Conservation (phyloP, 108 stramenopile genomes). For the Conticribra guillardii region DNA sequence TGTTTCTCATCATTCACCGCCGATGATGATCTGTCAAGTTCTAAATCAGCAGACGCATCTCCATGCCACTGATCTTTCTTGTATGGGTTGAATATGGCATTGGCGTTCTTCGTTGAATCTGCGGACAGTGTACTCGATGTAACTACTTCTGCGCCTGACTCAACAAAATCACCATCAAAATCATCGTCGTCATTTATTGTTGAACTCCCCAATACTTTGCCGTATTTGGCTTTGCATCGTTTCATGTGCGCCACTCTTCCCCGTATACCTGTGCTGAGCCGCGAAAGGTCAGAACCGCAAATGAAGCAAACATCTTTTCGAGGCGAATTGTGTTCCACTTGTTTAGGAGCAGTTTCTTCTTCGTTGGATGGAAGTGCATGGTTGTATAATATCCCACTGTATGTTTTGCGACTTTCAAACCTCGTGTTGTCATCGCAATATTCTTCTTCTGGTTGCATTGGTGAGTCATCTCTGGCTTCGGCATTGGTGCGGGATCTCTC, state of each 20-base stretch:
- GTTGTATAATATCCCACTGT: no score
- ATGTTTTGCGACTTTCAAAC: no score
- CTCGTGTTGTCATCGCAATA: no score
- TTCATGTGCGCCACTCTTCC: conserved; percentile 83
- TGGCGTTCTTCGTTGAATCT: conserved; percentile 8
- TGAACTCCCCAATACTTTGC: conserved; percentile 24
- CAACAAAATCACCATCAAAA: conserved; percentile 11
- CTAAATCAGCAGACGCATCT: conserved; percentile 9
- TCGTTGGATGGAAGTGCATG: no score
- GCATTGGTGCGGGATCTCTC: no score
- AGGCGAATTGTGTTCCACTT: no score
- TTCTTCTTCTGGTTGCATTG: no score
- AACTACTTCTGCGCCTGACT: background rate
- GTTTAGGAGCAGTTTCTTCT: no score
- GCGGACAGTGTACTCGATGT: background rate
- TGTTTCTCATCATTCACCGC: background rate
- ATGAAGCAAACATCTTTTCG: conserved; percentile 61
- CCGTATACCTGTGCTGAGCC: conserved; percentile 49
- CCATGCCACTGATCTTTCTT: conserved; percentile 36
- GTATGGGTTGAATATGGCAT: conserved; percentile 27
- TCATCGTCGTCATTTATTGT: conserved; percentile 42
- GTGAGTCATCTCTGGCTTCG: no score
- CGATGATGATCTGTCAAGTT: conserved; percentile 3
- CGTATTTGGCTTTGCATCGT: conserved; percentile 77
- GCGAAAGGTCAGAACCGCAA: conserved; percentile 62